Conservation (phyloP, 164 flowering plant genomes). For the Berberis thunbergii region DNA sequence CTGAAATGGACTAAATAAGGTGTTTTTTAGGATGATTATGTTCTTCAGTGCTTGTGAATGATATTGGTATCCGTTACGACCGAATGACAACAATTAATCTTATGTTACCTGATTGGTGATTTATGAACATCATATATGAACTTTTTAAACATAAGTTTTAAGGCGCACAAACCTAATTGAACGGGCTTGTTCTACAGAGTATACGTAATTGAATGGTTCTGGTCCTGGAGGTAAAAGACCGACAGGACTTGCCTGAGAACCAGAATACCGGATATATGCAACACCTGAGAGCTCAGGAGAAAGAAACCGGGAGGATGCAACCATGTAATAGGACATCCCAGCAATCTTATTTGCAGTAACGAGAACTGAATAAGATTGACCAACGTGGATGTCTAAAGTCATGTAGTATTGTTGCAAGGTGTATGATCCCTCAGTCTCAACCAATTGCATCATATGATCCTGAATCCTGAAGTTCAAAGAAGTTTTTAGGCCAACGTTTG, state of each 20-base stretch:
- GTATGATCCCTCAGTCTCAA: conserved; percentile 40
- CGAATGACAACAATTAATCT: too few relatives aligned
- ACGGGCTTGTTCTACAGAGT: conserved; percentile 33
- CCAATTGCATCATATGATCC: conserved; percentile 26
- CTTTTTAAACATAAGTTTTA: too few relatives aligned
- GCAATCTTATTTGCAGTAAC: conserved; percentile 17
- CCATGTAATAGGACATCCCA: conserved; percentile 24
- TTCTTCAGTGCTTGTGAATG: too few relatives aligned
- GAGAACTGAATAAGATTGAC: conserved; percentile 8
- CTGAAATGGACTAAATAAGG: too few relatives aligned
- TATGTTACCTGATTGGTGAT: too few relatives aligned
- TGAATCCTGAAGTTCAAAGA: conserved; percentile 39
- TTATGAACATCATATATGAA: too few relatives aligned
- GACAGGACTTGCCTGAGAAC: conserved; percentile 12
- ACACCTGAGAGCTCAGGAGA: conserved; percentile 6
- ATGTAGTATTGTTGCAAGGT: conserved; percentile 18
- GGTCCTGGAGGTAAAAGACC: conserved; percentile 20
- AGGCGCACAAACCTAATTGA: conserved; percentile 27
- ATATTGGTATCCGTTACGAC: too few relatives aligned
- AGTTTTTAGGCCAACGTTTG: conserved; percentile 34
- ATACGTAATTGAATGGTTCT: conserved; percentile 14
- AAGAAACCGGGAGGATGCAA: conserved; percentile 28
- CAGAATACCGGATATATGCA: conserved; percentile 22
- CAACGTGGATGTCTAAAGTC: conserved; percentile 32
- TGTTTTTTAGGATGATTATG: too few relatives aligned